Conservation (phyloP, 257 asterid genomes). For the Euphrasia confusa region DNA sequence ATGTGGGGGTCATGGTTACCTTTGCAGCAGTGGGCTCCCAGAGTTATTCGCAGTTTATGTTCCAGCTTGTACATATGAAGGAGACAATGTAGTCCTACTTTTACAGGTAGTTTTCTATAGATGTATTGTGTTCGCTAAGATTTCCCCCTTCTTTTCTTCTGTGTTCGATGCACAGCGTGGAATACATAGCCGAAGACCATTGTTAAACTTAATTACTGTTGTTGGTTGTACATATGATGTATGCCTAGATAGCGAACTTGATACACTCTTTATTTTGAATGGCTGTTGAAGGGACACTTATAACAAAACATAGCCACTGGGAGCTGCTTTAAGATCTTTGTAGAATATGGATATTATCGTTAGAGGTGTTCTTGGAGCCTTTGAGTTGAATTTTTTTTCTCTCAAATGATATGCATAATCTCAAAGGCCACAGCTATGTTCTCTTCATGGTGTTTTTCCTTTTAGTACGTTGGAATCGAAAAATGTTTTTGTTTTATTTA, state of each 20-base stretch:
- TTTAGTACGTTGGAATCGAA: neutral
- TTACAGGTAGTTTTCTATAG: constrained; percentile 55
- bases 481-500: neutral
- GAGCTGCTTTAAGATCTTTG: neutral
- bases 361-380: neutral
- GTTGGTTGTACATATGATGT: constrained; percentile 7
- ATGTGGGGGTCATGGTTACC: constrained; percentile 99
- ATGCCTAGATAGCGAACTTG: constrained; percentile 5
- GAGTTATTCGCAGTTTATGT: constrained; percentile 97
- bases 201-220: constrained; percentile 10
- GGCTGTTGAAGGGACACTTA: neutral
- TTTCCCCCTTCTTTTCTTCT: neutral
- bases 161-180: constrained; percentile 10
- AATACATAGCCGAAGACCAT: constrained; percentile 1
- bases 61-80: constrained; percentile 99
- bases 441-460: neutral
- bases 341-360: constrained; percentile 7
- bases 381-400: neutral
- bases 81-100: constrained; percentile 79
- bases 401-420: neutral
- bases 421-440: neutral
- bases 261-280: neutral
- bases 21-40: constrained; percentile 97
- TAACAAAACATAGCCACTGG: neutral
- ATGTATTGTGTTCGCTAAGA: neutral